Evolutionary conservation across 192 early-diverging fungal species (phyloP).

Genomic region (Phycomyces nitens): DNA sequence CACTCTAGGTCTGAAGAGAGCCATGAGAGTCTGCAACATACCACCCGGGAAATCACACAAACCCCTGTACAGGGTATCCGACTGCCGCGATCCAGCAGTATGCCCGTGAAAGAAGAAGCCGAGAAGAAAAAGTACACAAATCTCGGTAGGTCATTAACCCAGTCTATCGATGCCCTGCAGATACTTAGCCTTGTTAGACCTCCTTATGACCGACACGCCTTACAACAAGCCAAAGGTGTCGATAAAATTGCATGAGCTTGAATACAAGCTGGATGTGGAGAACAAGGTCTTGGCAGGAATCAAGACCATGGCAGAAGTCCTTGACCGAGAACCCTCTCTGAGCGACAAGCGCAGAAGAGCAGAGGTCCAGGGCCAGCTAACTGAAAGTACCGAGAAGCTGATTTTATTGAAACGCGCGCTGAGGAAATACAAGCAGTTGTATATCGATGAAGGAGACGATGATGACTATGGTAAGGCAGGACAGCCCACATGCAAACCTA

Average conservation of each 20-base stretch:
- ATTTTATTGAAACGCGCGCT: conserved; percentile 66
- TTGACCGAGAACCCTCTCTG: conserved; percentile 46
- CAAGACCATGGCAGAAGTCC: conserved; percentile 58
- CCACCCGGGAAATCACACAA: conserved; percentile 3
- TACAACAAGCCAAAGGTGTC: conserved; percentile 70
- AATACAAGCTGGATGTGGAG: conserved; percentile 91
- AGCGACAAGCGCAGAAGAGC: conserved; percentile 52
- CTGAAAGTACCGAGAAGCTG: conserved; percentile 76
- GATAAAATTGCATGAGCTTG: conserved; percentile 81
- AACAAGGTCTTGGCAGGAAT: conserved; percentile 86
- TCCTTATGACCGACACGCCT: conserved; percentile 65
- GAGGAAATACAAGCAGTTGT: conserved; percentile 84
- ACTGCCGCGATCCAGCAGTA: conserved; percentile 1
- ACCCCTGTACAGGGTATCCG: conserved; percentile 2
- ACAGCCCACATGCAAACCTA: neutral
- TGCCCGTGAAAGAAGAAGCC: conserved; percentile 6
- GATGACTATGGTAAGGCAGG: conserved; percentile 51
- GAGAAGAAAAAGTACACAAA: conserved; percentile 26
- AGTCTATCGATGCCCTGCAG: conserved; percentile 17
- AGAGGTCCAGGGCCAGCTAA: conserved; percentile 52
- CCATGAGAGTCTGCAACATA: neutral
- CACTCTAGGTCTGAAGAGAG: conserved; percentile 2
- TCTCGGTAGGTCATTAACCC: conserved; percentile 25
- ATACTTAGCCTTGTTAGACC: conserved; percentile 39
- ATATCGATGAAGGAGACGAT: conserved; percentile 71